A percentile compares a stretch with the other conserved stretches of the same genome.
phyloP scores from a whole-genome alignment of 495 filamentous ascomycete species.

The Penicillium simplicissimum region DNA sequence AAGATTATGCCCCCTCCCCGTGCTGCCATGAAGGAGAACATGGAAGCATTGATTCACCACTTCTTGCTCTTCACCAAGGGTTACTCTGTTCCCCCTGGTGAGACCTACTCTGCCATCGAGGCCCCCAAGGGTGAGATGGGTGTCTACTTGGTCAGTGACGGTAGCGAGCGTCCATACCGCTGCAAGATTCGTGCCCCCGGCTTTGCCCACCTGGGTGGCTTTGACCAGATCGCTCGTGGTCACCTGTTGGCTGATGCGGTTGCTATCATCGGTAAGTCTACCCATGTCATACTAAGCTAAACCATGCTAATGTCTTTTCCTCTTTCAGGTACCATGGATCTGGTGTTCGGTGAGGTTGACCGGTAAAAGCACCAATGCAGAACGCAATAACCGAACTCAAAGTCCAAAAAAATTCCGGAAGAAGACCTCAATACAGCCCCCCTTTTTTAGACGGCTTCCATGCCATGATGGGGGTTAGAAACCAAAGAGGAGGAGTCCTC shows the following conservation, averaged over 20 bases:
- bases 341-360: conserved; percentile 75
- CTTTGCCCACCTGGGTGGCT: conserved; percentile 92
- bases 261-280: conserved; percentile 74
- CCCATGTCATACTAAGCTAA: background rate
- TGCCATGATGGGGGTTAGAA: conserved; percentile 21
- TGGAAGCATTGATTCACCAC: conserved; percentile 99
- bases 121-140: conserved; percentile 99
- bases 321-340: conserved; percentile 71
- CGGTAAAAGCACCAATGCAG: conserved; percentile 44
- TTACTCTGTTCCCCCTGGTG: conserved; percentile 94
- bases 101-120: conserved; percentile 97
- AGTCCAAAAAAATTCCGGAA: conserved; percentile 24
- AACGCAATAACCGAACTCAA: conserved; percentile 27
- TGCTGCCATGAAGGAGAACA: conserved; percentile 99
- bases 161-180: conserved; percentile 92
- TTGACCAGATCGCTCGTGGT: conserved; percentile 88
- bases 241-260: conserved; percentile 97
- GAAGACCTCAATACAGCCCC: conserved; percentile 27
- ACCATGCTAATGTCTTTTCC: conserved; percentile 12
- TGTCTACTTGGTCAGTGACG: conserved; percentile 95
- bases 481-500: conserved; percentile 16
- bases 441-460: conserved; percentile 25
- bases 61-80: conserved; percentile 98
- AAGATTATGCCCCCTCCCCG: conserved; percentile 96
- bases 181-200: conserved; percentile 97